Conservation (phyloP, 192 early-diverging fungal species). For the Podila epigama region DNA sequence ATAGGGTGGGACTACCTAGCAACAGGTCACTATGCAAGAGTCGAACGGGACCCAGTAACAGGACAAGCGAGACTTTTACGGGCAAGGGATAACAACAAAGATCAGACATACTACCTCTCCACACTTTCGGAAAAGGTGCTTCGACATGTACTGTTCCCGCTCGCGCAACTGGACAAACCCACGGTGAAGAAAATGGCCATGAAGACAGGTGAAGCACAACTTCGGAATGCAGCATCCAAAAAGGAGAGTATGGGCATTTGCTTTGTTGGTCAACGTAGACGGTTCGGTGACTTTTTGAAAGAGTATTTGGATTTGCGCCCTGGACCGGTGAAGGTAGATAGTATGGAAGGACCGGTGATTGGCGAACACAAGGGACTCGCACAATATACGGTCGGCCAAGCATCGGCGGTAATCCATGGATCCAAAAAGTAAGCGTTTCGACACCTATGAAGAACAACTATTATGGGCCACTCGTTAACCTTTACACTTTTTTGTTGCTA, state of each 20-base stretch:
- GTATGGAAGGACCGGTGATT: slow-evolving; percentile 28
- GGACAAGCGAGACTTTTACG: slow-evolving; percentile 10
- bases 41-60: slow-evolving; percentile 28
- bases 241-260: slow-evolving; percentile 96
- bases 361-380: slow-evolving; percentile 70
- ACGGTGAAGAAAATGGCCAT: slow-evolving; percentile 77
- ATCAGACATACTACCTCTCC: slow-evolving; percentile 95
- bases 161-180: slow-evolving; percentile 77
- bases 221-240: slow-evolving; percentile 70
- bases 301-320: slow-evolving; percentile 39
- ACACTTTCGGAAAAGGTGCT: slow-evolving; percentile 61
- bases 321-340: slow-evolving; percentile 25
- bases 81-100: slow-evolving; percentile 78
- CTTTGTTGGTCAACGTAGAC: slow-evolving; percentile 84
- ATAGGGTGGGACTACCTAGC: slow-evolving; percentile 39
- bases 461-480: not conserved
- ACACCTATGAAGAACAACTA: not conserved
- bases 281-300: slow-evolving; percentile 81
- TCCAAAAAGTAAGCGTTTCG: slow-evolving; percentile 57
- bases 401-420: slow-evolving; percentile 68
- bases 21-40: slow-evolving; percentile 65
- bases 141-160: slow-evolving; percentile 75
- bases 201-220: slow-evolving; percentile 25
- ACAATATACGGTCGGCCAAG: slow-evolving; percentile 85
- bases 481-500: slow-evolving; percentile 9